phyloP scores from a whole-genome alignment of 2,329 filamentous ascomycete genomes.

The Penicillium sp. region DNA sequence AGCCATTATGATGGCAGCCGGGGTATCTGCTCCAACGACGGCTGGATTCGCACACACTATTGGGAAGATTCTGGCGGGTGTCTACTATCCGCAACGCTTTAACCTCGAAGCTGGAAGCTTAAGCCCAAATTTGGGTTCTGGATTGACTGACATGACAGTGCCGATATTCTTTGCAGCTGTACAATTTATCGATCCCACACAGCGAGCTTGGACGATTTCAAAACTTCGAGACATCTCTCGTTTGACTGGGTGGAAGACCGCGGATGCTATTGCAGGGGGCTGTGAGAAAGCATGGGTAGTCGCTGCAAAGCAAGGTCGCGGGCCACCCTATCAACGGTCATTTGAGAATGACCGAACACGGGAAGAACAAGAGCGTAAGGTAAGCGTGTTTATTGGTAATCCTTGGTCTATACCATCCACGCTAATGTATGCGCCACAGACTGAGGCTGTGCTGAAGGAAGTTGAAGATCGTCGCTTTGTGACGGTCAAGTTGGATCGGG shows the following conservation, averaged over 20 bases:
- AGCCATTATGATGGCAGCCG: slow-evolving; percentile 81
- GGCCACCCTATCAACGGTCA: slow-evolving; percentile 65
- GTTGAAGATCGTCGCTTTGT: slow-evolving; percentile 54
- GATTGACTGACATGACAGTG: slow-evolving; percentile 78
- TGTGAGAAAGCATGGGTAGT: slow-evolving; percentile 84
- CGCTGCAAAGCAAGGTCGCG: slow-evolving; percentile 68
- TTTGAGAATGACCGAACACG: slow-evolving; percentile 17
- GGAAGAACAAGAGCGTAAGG: slow-evolving; percentile 6
- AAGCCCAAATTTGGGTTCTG: slow-evolving; percentile 74
- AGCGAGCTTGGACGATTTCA: slow-evolving; percentile 74
- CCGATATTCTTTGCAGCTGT: slow-evolving; percentile 84
- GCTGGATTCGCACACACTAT: slow-evolving; percentile 68
- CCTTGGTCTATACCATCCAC: not conserved
- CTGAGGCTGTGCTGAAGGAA: slow-evolving; percentile 23
- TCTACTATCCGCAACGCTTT: slow-evolving; percentile 47
- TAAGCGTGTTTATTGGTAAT: slow-evolving; percentile 11
- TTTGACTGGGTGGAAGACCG: slow-evolving; percentile 84
- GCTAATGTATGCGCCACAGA: slow-evolving; percentile 24
- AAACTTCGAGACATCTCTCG: slow-evolving; percentile 72
- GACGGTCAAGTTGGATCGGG: slow-evolving; percentile 61
- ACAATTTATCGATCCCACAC: slow-evolving; percentile 67
- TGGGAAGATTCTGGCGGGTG: slow-evolving; percentile 75
- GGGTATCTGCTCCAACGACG: slow-evolving; percentile 71
- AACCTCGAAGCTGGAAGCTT: slow-evolving; percentile 51
- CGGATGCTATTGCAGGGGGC: slow-evolving; percentile 74